Evolutionary conservation across 176 grass and related monocot species (phyloP), one percentile per base, ranked within the genome.

Genomic region (Poa pratensis): DNA sequence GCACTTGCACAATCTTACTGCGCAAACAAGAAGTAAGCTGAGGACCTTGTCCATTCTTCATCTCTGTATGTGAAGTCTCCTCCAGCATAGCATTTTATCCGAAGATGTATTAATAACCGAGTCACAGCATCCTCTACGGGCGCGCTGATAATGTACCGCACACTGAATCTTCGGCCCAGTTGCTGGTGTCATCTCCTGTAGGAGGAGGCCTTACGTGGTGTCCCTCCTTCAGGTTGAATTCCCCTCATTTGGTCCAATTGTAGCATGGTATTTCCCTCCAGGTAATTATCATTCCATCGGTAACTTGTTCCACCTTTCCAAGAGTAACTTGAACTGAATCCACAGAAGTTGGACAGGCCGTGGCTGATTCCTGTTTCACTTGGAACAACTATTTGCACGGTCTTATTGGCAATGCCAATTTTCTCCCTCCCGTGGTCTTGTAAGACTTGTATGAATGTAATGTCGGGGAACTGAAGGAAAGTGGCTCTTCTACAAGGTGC

Each of bases 161-260:
- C 14, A 76, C 82, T 65, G 35, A 62, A 30, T 76, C 65, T 49
- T 77, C 27, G 22, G 18, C 79, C 58, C 39, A 59, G 71, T 72
- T 51, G 22, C 9, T 50, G 23, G 73, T 62, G 39, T 10, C 54
- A 35, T 84, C 76, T 54, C 67, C 32, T 63, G 52, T 55, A 53
- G 34, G 16, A 43, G 13, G 23, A 14, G 35, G 57, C 10, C 9
- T 48, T 66, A 57, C 57, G 77, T 9, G 23, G 17, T 19, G 45
- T 66, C 19, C 45, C 51, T 14, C 22, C 81, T 49, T 51, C 24
- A 74, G 82, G 66, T 27, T 79, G 73, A 52, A 87, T 87, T 78
- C 35, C 82, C 54, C 28, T 69, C 74, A 59, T 90, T 83, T 83
- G 43, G 16, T 90, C 89, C 89, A 90, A 84, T 32, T 87, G 75